Evolutionary conservation across 768 basidiomycete genomes (phyloP).

Genomic region (Steccherinum ochraceum): DNA sequence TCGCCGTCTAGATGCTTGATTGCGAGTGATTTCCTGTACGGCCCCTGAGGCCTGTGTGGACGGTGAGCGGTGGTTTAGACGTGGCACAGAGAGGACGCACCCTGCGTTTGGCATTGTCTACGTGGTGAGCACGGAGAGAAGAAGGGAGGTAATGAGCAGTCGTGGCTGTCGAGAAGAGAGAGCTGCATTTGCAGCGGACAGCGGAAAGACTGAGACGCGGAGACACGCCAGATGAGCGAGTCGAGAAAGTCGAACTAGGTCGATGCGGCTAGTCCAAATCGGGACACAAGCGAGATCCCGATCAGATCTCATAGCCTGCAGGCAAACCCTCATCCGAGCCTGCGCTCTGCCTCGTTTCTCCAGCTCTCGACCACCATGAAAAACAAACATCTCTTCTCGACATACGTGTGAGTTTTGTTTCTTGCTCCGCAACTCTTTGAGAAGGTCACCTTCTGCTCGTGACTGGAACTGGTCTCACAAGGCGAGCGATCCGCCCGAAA

Average conservation of each 20-base stretch:
- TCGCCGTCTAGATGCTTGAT: slow-evolving; percentile 55
- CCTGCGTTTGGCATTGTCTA: slow-evolving; percentile 18
- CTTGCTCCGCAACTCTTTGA: too few relatives aligned
- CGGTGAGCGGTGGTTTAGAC: slow-evolving; percentile 5
- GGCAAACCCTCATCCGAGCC: too few relatives aligned
- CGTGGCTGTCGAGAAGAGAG: slow-evolving; percentile 7
- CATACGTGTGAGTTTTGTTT: too few relatives aligned
- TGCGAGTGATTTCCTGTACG: slow-evolving; percentile 35
- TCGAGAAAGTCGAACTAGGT: background rate
- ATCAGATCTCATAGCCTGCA: slow-evolving; percentile 25
- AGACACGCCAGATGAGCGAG: background rate
- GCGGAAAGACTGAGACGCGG: too few relatives aligned
- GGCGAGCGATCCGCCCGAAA: too few relatives aligned
- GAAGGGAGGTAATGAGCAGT: slow-evolving; percentile 8
- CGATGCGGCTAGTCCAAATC: slow-evolving; percentile 7
- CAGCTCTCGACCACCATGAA: background rate
- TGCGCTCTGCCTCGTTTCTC: background rate
- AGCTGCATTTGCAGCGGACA: background rate
- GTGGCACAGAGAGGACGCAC: slow-evolving; percentile 8
- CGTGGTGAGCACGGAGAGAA: background rate
- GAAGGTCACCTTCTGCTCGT: too few relatives aligned
- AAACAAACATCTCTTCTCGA: slow-evolving; percentile 3
- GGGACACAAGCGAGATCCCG: slow-evolving; percentile 11
- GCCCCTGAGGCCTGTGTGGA: slow-evolving; percentile 35
- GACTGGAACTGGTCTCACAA: too few relatives aligned